Evolutionary conservation across 768 basidiomycete genomes (phyloP).

Genomic region (Psilocybe cyanescens): DNA sequence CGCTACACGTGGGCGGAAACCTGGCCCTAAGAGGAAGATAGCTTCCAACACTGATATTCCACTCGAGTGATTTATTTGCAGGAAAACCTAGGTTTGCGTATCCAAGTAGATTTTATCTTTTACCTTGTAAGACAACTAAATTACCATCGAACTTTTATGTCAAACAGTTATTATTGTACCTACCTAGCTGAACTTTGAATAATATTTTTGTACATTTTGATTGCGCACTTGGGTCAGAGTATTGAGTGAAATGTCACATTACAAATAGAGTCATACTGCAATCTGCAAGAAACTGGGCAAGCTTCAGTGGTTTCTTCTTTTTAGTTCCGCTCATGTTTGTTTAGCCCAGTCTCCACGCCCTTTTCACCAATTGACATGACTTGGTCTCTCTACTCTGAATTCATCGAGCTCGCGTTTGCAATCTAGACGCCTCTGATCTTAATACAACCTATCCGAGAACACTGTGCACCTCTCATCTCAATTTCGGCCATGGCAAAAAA

Average conservation of each 20-base stretch:
- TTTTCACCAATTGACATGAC: background rate
- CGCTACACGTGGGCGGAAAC: conserved; percentile 42
- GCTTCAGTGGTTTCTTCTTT: background rate
- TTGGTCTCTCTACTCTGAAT: background rate
- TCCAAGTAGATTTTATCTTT: conserved; percentile 15
- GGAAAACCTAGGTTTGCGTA: background rate
- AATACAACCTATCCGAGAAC: background rate
- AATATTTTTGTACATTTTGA: conserved; percentile 3
- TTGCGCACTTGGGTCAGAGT: background rate
- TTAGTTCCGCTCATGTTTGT: conserved; percentile 8
- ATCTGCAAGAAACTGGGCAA: conserved; percentile 1
- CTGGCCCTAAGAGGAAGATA: conserved; percentile 41
- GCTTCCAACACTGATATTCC: conserved; percentile 6
- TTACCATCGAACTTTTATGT: conserved; percentile 8
- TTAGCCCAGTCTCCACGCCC: background rate
- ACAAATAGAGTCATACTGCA: background rate
- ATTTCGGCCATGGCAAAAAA: conserved; percentile 69
- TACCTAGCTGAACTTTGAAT: background rate
- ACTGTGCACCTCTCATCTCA: background rate
- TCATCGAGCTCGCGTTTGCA: background rate
- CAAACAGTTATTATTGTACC: conserved; percentile 5
- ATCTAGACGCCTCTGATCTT: background rate
- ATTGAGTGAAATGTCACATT: background rate
- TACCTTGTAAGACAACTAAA: conserved; percentile 16
- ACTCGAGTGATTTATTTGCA: conserved; percentile 14